Evolutionary conservation across 1,284 basidiomycete genomes (phyloP), one percentile per base, ranked within the genome.

Genomic region (Marasmius fiardii): DNA sequence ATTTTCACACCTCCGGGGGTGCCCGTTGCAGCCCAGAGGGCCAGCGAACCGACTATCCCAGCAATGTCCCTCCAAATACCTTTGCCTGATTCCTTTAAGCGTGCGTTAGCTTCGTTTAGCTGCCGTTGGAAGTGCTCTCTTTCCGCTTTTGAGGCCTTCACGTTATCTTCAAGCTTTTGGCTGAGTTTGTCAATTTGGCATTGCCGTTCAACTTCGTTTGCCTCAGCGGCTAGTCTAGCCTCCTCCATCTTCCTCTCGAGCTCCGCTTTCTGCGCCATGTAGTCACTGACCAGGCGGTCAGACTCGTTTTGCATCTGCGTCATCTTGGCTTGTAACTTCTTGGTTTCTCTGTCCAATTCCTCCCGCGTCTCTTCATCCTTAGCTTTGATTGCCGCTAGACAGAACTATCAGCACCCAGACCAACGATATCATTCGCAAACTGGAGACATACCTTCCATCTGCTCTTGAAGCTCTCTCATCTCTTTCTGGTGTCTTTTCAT

Each of bases 351-450:
- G 52, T 76, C 72, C 55, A 75, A 66, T 56, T 75, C 72, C 47
- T 47, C 49, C 35, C 60, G 64, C 12, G 70, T 68, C 57, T 77
- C 71, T 47, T 76, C 73, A 55, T 76, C 72, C 58, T 72, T 74
- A 54, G 63, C 64, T 14, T 56, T 64, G 59, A 72, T 68, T 1
- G 73, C 72, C 47, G 57, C 60, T 53, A 26, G 21, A 26, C 18
- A 16, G n/a, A n/a, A 2, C 5, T 11, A 24, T 47, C 7, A 26
- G 18, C 14, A 7, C 23, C 10, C 12, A 16, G 20, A 3, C 20
- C n/a, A 11, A 10, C 23, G n/a, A 37, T 37, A 3, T 37, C n/a
- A 23, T 16, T 16, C 21, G 20, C 7, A 47, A 16, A 26, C 21
- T n/a, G n/a, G n/a, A n/a, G n/a, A 49, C 47, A 31, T 31, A 53